These are phyloP conservation scores for Fistulifera pelliculosa DNA, from an alignment of 108 stramenopile genomes.

Conservation along the genomic window DNA sequence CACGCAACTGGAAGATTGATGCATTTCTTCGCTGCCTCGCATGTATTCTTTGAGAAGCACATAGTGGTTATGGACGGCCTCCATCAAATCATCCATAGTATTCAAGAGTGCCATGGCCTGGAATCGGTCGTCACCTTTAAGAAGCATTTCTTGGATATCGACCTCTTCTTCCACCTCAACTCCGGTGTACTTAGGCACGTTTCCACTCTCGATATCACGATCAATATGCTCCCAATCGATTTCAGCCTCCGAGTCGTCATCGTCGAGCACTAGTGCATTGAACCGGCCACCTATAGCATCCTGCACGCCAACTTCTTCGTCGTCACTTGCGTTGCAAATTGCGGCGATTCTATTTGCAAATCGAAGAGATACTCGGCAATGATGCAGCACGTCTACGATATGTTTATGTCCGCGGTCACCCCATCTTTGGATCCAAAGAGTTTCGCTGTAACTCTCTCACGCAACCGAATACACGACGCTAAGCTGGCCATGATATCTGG, in stretches of 20 bases:
- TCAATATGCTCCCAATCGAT: too few species aligned
- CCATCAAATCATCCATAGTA: constrained; percentile 11
- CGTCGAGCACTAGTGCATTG: constrained; percentile 2
- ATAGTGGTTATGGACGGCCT: background rate
- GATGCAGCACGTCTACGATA: constrained; percentile 3
- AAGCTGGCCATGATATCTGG: constrained; percentile 3
- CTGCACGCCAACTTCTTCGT: too few species aligned
- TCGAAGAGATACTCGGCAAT: background rate
- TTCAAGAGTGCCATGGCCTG: constrained; percentile 5
- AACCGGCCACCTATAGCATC: constrained; percentile 12
- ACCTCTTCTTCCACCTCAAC: background rate
- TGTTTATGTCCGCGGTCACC: constrained; percentile 7
- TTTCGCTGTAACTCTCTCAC: constrained; percentile 2
- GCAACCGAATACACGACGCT: constrained; percentile 6
- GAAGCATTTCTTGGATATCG: background rate
- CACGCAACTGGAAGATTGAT: background rate
- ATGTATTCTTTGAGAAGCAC: background rate
- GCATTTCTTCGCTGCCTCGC: too few species aligned
- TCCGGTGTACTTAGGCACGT: background rate
- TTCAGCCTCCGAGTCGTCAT: constrained; percentile 1
- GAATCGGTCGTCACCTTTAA: constrained; percentile 8
- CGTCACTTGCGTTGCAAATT: too few species aligned
- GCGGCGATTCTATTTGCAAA: background rate
- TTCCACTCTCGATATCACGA: background rate
- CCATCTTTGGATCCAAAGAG: background rate